Conservation (phyloP, 139 green algal species). For the Chlorella sorokiniana region DNA sequence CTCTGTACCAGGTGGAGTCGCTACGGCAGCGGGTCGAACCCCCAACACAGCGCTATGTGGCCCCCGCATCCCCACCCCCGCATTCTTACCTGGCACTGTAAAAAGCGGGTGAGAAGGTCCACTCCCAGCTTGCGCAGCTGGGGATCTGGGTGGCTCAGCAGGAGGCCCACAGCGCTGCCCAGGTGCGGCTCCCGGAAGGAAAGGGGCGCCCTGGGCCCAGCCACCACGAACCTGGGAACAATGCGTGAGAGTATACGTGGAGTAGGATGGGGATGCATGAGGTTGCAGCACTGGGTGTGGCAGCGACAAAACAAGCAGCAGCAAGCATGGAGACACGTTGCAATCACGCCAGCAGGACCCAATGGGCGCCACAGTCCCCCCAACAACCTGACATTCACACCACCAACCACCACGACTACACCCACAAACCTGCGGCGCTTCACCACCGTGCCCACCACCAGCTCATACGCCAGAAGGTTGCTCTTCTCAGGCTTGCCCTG, state of each 20-base stretch:
- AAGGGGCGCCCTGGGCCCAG: not conserved
- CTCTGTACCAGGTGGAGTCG: too few species aligned
- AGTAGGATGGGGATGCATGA: not conserved
- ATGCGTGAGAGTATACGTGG: not conserved
- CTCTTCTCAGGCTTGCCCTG: constrained; percentile 5
- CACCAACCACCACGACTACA: not conserved
- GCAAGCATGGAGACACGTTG: too few species aligned
- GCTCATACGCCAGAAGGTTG: constrained; percentile 52
- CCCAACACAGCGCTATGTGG: too few species aligned
- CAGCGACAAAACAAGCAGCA: not conserved
- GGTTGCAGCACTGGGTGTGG: not conserved
- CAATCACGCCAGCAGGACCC: too few species aligned
- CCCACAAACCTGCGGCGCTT: constrained; percentile 1
- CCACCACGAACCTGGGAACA: not conserved
- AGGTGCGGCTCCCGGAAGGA: constrained; percentile 31
- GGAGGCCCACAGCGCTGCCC: constrained; percentile 46
- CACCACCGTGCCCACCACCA: constrained; percentile 43
- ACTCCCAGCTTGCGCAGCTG: constrained; percentile 39
- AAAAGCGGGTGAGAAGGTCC: constrained; percentile 46
- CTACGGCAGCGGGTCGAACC: not conserved
- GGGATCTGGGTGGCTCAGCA: constrained; percentile 33
- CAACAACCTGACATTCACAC: not conserved
- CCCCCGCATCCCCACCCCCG: not conserved
- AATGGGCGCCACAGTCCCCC: too few species aligned
- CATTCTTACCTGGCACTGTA: constrained; percentile 39